Evolutionary conservation across 768 basidiomycete species (phyloP).

Genomic region (Galerina marginata): DNA sequence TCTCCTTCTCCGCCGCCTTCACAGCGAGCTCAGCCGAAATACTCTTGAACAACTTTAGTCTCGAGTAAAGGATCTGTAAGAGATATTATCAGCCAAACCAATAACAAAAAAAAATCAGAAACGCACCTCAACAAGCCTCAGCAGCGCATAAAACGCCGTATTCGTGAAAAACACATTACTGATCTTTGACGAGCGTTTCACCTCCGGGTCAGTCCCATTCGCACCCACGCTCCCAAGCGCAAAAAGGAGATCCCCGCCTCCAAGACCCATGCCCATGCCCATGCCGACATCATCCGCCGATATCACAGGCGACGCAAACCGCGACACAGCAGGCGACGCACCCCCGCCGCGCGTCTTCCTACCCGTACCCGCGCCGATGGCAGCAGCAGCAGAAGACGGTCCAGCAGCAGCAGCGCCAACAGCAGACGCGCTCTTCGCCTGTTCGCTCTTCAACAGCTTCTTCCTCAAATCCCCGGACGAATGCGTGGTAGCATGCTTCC

Average conservation of each 20-base stretch:
- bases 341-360: constrained; percentile 60
- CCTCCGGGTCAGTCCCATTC: constrained; percentile 8
- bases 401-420: too few relatives aligned
- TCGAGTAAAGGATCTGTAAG: constrained; percentile 77
- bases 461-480: constrained; percentile 68
- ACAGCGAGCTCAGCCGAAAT: constrained; percentile 55
- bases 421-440: constrained; percentile 55
- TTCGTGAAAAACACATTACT: constrained; percentile 84
- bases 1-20: constrained; percentile 7
- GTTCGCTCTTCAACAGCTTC: constrained; percentile 81
- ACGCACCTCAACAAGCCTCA: constrained; percentile 84
- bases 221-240: not conserved
- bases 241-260: constrained; percentile 11
- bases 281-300: constrained; percentile 44
- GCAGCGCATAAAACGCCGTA: constrained; percentile 83
- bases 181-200: constrained; percentile 39
- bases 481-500: constrained; percentile 28
- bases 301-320: constrained; percentile 65
- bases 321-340: constrained; percentile 60
- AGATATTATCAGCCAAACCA: constrained; percentile 2
- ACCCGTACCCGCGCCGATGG: constrained; percentile 33
- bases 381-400: too few relatives aligned
- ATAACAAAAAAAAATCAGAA: constrained; percentile 23
- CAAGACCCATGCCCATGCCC: not conserved
- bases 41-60: constrained; percentile 81